These are phyloP conservation scores for Paraphaeosphaeria minitans DNA, from an alignment of 2,329 filamentous ascomycete genomes.

Conservation along the genomic window DNA sequence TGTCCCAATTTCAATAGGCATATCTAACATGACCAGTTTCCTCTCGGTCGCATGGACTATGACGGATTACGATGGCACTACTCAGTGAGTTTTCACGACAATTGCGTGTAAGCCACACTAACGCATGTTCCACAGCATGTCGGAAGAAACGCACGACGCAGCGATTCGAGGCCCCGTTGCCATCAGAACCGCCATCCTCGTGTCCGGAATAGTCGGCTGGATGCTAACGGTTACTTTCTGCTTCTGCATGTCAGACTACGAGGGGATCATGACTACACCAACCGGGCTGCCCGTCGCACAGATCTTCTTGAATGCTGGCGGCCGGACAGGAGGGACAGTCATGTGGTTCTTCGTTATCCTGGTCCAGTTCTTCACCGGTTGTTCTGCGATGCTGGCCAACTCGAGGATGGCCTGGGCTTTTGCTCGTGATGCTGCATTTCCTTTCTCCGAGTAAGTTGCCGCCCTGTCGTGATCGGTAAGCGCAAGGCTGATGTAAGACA, in stretches of 20 bases:
- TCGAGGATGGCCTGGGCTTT: conserved; percentile 68
- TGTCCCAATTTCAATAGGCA: not conserved
- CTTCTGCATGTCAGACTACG: conserved; percentile 65
- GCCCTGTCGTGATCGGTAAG: conserved; percentile 9
- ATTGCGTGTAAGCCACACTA: conserved; percentile 31
- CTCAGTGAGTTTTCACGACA: conserved; percentile 55
- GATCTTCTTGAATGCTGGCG: conserved; percentile 64
- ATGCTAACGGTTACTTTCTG: conserved; percentile 67
- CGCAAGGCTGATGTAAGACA: conserved; percentile 36
- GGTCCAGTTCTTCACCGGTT: conserved; percentile 69
- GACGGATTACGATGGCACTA: conserved; percentile 71
- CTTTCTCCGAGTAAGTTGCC: conserved; percentile 58
- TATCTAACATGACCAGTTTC: conserved; percentile 47
- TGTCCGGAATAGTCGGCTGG: conserved; percentile 66
- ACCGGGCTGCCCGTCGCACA: conserved; percentile 65
- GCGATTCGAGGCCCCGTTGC: conserved; percentile 64
- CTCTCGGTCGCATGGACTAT: conserved; percentile 67
- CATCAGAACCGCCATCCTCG: conserved; percentile 63
- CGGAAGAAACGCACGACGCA: conserved; percentile 69
- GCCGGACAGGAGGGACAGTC: conserved; percentile 59
- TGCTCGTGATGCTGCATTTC: conserved; percentile 64
- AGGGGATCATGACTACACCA: conserved; percentile 60
- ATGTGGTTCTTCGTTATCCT: conserved; percentile 69
- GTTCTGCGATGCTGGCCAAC: conserved; percentile 67
- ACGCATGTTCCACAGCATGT: conserved; percentile 56